Evolutionary conservation across 148 eudicot species (phyloP), one percentile per base, ranked within the genome.

Genomic region (Nepenthes mirabilis): DNA sequence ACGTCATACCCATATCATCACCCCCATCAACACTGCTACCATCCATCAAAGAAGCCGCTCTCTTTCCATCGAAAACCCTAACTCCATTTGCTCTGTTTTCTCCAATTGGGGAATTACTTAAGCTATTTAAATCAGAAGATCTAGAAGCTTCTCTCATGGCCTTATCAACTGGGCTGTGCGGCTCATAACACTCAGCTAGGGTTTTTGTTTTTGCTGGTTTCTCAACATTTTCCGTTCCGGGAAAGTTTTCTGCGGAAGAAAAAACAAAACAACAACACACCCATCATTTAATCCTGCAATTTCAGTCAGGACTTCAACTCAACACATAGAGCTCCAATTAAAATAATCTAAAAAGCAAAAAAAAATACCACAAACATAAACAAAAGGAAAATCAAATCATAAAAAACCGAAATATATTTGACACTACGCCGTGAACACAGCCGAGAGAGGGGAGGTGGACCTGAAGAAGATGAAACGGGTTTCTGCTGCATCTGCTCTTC

Each of bases 11-110:
- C 9, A 43, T 62, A 45, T n/a, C 14, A 56, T 13, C 33, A 47
- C 55, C 43, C 13, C 58, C 63, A 23, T 51, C 62, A 37, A 13
- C 65, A 2, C 11, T 9, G 36, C 11, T 64, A 35, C 6, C 64
- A 36, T 57, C 67, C 32, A 35, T 56, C 12, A 33, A 62, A 34
- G 51, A 63, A 56, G 52, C 68, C 9, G 8, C 50, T 1, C 33
- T 43, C 5, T 49, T 57, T 23, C 14, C 52, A 23, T 11, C 51
- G 36, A 32, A 63, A 62, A 58, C 76, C 72, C 61, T 49, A 63
- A 40, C 60, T 14, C 61, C 65, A 40, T 45, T 47, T 66, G 14
- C 64, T 9, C n/a, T 43, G 36, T 32, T 53, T 67, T 58, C 32
- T n/a, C 36, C 67, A 52, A 48, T 57, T 56, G 14, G 58, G 57